Base-by-base conservation (phyloP, 768 basidiomycete genomes). In the Crucibulum laeve region DNA sequence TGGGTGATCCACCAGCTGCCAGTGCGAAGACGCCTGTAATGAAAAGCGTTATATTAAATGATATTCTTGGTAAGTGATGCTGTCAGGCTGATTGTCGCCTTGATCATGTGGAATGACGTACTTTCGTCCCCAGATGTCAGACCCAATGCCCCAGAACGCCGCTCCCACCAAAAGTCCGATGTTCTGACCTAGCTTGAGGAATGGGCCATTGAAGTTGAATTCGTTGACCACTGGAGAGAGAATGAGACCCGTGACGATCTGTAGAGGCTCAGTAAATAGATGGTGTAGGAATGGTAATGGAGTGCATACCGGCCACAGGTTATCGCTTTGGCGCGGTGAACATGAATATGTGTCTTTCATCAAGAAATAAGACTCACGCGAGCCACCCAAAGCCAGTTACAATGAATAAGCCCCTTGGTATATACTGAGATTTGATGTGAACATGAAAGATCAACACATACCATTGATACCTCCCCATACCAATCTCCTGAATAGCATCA, bases 41-140 rank as follows among this genome's bases (percentile, higher is more conserved):
- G 22, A 86, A 65, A 1, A 90, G 64, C 0, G 87, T 90, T 14
- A 81, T 50, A 51, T 86, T 86, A 62, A 85, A 85, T 0, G 78
- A 80, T 58, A 79, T 73, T 44, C 80, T 82, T 42, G 13, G 7
- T 17, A 5, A 24, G 52, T 25, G 40, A 10, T 22, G 18, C 10
- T 2, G 22, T 37, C 37, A 36, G 32, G 15, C 41, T 42, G n/a
- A n/a, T 40, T 11, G 34, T 25, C 5, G 41, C 42, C 15, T 19
- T 19, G 18, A 42, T 43, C 21, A 43, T 36, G 39, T 5, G 8
- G 15, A 19, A 53, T 19, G 25, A 48, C 47, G 17, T 44, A 84
- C 81, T 67, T 73, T 54, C 85, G 68, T 7, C 84, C 85, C 84
- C 84, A 87, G 1, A 87, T 62, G 47, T 87, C 85, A 11, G 77